phyloP scores from a whole-genome alignment of 2,329 filamentous ascomycete species.

The Fusarium tricinctum region DNA sequence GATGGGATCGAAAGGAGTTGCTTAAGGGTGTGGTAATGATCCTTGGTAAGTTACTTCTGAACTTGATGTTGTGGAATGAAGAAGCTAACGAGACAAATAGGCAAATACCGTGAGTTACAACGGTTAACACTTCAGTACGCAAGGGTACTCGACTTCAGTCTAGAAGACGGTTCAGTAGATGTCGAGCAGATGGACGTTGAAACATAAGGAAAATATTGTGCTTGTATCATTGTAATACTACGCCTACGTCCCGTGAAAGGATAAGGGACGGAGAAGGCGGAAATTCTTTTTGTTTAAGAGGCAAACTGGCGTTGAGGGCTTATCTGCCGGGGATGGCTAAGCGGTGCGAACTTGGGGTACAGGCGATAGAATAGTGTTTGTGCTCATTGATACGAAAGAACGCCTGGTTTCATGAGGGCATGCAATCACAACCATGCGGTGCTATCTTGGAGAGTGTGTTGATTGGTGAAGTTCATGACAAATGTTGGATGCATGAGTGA shows the following conservation, averaged over 20 bases:
- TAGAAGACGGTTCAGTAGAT: slow-evolving; percentile 61
- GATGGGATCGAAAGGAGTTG: slow-evolving; percentile 90
- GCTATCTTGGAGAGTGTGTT: slow-evolving; percentile 26
- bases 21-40: slow-evolving; percentile 93
- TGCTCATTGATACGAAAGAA: slow-evolving; percentile 35
- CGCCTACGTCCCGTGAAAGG: slow-evolving; percentile 2
- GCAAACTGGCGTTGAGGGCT: slow-evolving; percentile 39
- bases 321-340: slow-evolving; percentile 29
- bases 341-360: slow-evolving; percentile 22
- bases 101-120: slow-evolving; percentile 95
- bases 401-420: slow-evolving; percentile 33
- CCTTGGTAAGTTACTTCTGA: slow-evolving; percentile 74
- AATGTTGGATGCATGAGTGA: slow-evolving; percentile 18
- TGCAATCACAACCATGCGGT: slow-evolving; percentile 35
- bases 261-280: not conserved
- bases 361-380: slow-evolving; percentile 37
- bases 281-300: slow-evolving; percentile 28
- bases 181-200: slow-evolving; percentile 62
- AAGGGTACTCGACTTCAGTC: slow-evolving; percentile 77
- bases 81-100: slow-evolving; percentile 63
- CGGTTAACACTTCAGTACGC: slow-evolving; percentile 96
- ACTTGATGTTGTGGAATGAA: not conserved
- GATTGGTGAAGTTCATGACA: slow-evolving; percentile 24
- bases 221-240: slow-evolving; percentile 42
- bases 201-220: slow-evolving; percentile 42